Evolutionary conservation across 345 rosid species (phyloP), one percentile per base, ranked within the genome.

Genomic region (Turritis glabra): DNA sequence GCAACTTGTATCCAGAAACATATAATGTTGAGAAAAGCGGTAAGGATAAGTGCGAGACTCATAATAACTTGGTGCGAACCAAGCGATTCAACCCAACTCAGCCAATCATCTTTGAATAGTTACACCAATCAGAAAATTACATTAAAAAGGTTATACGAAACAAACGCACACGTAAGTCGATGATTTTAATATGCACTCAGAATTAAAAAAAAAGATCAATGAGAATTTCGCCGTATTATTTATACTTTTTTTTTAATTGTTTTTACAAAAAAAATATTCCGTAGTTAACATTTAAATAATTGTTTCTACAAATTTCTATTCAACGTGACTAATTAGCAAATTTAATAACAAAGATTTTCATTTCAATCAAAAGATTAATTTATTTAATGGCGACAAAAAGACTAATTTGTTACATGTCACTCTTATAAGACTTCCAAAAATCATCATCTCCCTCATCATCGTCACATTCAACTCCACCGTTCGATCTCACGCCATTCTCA

Each of bases 161-260:
- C 27, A 26, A 5, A 26, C 27, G 4, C 5, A 26, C 27, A 26
- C 27, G 27, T 26, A 26, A 26, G 27, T 26, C 27, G 27, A 26
- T 26, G 27, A 26, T 26, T n/a, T n/a, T n/a, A n/a, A n/a, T n/a
- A n/a, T n/a, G n/a, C n/a, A n/a, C n/a, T n/a, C n/a, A 19, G 4
- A 19, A 30, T 64, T 25, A n/a, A 51, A n/a, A 43, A 48, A 62
- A 73, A 32, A n/a, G 22, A 79, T 9, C 18, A 12, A 46, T 54
- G 72, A 80, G 54, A 71, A 71, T 71, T 35, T 79, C 77, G 80
- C 85, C 86, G 80, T 26, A 40, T 44, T 8, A 6, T 57, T 38
- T 38, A 25, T 67, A 11, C 12, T 65, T 66, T 22, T 1, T n/a
- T n/a, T n/a, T n/a, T n/a, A n/a, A n/a, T 51, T n/a, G 1, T n/a